Base-by-base conservation (phyloP, 2,329 filamentous ascomycete species). In the Xylaria polymorpha region DNA sequence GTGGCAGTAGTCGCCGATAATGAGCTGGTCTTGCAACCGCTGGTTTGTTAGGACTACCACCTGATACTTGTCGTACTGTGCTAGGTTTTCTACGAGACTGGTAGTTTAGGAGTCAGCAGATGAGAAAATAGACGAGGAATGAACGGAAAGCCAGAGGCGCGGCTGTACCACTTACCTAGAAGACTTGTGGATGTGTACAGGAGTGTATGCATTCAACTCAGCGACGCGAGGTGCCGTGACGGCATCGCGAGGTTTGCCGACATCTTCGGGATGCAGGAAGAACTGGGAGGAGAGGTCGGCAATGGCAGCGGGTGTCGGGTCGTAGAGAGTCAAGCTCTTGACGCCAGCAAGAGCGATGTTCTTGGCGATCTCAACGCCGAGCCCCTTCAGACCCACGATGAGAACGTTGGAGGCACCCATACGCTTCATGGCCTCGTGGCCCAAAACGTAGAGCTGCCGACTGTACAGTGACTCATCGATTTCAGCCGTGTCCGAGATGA, bases 321-420 rank as follows among this genome's bases (percentile, higher is more conserved):
- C 96, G 85, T 94, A 93, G 64, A 99, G 88, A 1, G 95, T 96
- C 74, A 99, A 85, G 78, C 94, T 98, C 87, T 99, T 99, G 83
- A 99, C 96, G 80, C 96, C 96, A 76, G 96, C 96, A 75, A 99
- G 91, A 69, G 96, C 96, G 78, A 99, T 94, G 78, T 99, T 99
- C 88, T 99, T 99, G 78, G 96, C 95, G 76, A 99, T 96, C 83
- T 99, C 96, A 65, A 98, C 95, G 84, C 96, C 96, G 48, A 99
- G 88, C 61, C 96, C 96, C 81, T 96, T 95, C 74, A 98, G 85
- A 72, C 96, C 96, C 71, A 95, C 92, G 66, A 99, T 87, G 62
- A 99, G 92, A 69, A 99, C 89, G 79, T 98, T 97, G 64, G 96
- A 98, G 71, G 94, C 93, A 78, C 94, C 90, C 96, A 99, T 99